A percentile compares a stretch with the other conserved stretches of the same genome.
These are phyloP conservation scores for Elsinoe arachidis DNA, from an alignment of 2,329 filamentous ascomycete genomes.

Conservation along the genomic window DNA sequence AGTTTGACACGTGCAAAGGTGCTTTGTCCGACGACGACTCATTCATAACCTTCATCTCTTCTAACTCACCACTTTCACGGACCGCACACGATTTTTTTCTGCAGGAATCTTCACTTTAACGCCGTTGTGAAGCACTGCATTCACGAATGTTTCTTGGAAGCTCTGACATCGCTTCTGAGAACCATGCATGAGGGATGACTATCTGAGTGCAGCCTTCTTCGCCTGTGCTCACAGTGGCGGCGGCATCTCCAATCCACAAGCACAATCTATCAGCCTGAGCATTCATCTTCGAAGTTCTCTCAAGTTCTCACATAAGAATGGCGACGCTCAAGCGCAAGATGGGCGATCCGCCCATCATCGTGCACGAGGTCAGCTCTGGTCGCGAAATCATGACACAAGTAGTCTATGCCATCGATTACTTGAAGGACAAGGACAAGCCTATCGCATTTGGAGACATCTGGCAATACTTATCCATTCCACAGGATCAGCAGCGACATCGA, in stretches of 20 bases:
- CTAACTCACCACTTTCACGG: background rate
- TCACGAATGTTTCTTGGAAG: background rate
- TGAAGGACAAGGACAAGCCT: conserved; percentile 60
- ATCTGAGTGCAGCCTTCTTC: background rate
- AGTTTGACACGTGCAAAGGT: background rate
- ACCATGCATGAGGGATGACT: background rate
- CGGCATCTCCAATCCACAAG: background rate
- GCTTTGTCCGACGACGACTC: background rate
- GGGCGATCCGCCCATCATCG: conserved; percentile 42
- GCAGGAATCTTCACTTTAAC: too few species aligned
- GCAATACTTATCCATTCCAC: conserved; percentile 64
- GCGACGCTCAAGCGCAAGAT: conserved; percentile 47
- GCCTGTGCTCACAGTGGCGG: background rate
- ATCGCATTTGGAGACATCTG: conserved; percentile 69
- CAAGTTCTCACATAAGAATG: conserved; percentile 1
- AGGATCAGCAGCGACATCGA: conserved; percentile 38
- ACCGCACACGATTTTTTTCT: background rate
- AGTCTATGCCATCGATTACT: conserved; percentile 74
- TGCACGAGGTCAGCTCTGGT: conserved; percentile 65
- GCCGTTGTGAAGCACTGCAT: background rate
- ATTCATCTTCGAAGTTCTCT: background rate
- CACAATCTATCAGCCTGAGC: background rate
- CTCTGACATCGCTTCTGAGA: background rate
- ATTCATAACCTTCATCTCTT: background rate
- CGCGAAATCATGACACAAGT: conserved; percentile 79